phyloP scores from a whole-genome alignment of 2,329 filamentous ascomycete genomes.

The Claviceps sp. region DNA sequence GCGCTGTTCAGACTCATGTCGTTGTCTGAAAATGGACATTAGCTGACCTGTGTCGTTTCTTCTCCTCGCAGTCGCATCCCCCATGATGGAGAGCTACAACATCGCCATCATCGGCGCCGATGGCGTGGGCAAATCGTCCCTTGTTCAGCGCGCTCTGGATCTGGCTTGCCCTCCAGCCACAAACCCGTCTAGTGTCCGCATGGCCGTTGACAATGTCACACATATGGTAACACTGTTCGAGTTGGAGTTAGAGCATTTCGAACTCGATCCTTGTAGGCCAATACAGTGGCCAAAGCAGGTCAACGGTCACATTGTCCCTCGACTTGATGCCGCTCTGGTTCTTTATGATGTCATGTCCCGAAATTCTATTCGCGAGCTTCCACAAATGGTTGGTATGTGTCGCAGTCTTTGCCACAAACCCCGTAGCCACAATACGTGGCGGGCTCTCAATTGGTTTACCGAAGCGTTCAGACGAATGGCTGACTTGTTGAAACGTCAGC shows the following conservation, averaged over 20 bases:
- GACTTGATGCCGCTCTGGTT: conserved; percentile 70
- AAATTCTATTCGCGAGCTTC: conserved; percentile 60
- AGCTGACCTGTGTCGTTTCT: conserved; percentile 4
- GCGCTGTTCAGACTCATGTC: background rate
- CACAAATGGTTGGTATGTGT: conserved; percentile 57
- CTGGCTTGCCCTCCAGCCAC: conserved; percentile 38
- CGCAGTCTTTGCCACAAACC: conserved; percentile 1
- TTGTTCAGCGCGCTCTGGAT: conserved; percentile 50
- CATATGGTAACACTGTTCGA: conserved; percentile 51
- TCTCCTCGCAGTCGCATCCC: conserved; percentile 15
- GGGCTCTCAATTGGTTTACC: background rate
- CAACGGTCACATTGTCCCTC: conserved; percentile 57
- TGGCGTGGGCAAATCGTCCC: conserved; percentile 55
- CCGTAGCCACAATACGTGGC: background rate
- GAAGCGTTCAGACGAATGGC: background rate
- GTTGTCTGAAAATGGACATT: conserved; percentile 1
- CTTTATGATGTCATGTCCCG: conserved; percentile 79
- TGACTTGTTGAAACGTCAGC: conserved; percentile 32
- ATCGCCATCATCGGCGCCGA: conserved; percentile 54
- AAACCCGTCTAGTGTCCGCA: conserved; percentile 41
- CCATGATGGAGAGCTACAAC: conserved; percentile 45
- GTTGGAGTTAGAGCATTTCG: conserved; percentile 52
- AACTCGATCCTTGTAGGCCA: conserved; percentile 40
- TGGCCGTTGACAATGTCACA: conserved; percentile 43
- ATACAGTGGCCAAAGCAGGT: conserved; percentile 56